Evolutionary conservation across 441 rosid species (phyloP), one percentile per base, ranked within the genome.

Genomic region (Manihot esculenta): DNA sequence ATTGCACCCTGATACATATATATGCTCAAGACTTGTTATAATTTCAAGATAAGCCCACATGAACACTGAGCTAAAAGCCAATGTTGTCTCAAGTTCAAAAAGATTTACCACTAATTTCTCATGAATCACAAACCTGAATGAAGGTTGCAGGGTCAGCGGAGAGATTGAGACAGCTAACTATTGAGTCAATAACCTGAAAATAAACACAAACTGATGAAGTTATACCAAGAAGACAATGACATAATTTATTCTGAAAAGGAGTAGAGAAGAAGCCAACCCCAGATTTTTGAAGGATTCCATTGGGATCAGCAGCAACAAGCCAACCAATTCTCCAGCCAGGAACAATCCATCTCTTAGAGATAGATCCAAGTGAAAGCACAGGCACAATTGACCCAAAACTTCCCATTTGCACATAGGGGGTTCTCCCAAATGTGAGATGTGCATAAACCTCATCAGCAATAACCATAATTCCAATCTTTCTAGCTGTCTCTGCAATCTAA

Each of bases 261-360:
- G 35, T 14, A 48, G 49, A 48, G 0, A 24, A n/a, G 26, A 1
- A 47, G 24, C 64, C 17, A 64, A 81, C 92, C 83, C 87, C 83
- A 8, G 80, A 72, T 62, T 84, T 66, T 50, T 77, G 60, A 51
- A 88, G 73, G 61, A 76, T 77, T 72, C 82, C 83, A 58, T 66
- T 71, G 0, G 91, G 87, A 73, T 86, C 90, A 68, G 54, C 69
- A 27, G 79, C 38, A 44, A 63, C 86, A 11, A 86, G 66, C 94
- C 96, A 88, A 35, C 97, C 92, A 15, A 87, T 72, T 71, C 88
- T 78, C 93, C 91, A 90, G 33, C 92, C 86, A 15, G 91, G 91
- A 60, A 89, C 92, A 51, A 85, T 51, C 92, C 94, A 92, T 76
- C 92, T 85, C 84, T 92, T 88, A 0, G 91, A 89, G 56, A 88